Evolutionary conservation across 164 flowering plant species (phyloP).

Genomic region (Berberis vulgaris): DNA sequence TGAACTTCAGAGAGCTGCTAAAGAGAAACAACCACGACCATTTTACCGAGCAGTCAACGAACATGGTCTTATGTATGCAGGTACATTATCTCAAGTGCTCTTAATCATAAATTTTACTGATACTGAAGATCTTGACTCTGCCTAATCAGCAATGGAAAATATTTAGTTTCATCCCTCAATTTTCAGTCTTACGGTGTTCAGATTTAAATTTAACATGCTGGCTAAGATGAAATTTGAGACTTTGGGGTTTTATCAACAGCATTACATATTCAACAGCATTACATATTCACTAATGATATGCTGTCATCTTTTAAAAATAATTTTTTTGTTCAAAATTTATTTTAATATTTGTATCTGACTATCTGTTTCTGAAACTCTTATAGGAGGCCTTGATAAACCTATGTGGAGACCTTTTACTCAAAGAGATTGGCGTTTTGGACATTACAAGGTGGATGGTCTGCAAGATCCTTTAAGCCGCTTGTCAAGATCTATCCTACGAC

Average conservation of each 20-base stretch:
- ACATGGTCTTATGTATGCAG: conserved; percentile 90
- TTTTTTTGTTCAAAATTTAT: no score
- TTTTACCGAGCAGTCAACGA: conserved; percentile 74
- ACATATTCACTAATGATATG: no score
- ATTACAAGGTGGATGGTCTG: conserved; percentile 86
- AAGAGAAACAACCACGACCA: conserved; percentile 54
- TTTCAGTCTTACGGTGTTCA: no score
- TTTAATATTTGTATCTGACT: no score
- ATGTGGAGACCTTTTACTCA: conserved; percentile 40
- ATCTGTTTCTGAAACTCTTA: neutral
- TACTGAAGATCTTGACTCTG: no score
- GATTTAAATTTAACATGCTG: no score
- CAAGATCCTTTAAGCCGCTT: conserved; percentile 85
- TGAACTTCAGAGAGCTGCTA: conserved; percentile 69
- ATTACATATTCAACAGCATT: no score
- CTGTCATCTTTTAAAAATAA: no score
- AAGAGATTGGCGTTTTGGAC: conserved; percentile 96
- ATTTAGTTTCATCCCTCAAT: no score
- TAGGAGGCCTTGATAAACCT: conserved; percentile 95
- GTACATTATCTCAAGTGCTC: conserved; percentile 23
- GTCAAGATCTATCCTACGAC: conserved; percentile 36
- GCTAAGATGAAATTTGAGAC: no score
- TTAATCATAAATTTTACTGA: neutral
- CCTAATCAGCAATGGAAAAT: no score
- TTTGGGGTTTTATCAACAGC: no score